Evolutionary conservation across 164 flowering plant species (phyloP), one percentile per base, ranked within the genome.

Genomic region (Chimonanthus praecox): DNA sequence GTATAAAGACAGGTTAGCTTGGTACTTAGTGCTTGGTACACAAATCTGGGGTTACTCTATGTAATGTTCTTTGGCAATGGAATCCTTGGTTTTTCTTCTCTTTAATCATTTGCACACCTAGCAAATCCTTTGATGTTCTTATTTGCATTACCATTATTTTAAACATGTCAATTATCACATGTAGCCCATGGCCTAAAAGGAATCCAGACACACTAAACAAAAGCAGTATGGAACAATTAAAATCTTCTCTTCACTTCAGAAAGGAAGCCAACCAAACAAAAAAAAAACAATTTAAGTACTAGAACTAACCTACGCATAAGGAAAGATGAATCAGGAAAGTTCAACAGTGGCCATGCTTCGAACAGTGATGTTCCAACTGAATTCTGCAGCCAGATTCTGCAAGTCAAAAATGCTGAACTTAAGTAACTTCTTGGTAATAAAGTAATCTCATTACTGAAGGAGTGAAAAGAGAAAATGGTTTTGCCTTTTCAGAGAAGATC

Each of bases 361-460:
- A 82, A 78, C 64, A 84, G 73, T 49, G 94, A 84, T 33, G 91
- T 85, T 54, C 96, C 98, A 47, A 78, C 88, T 94, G 93, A 91
- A 72, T 88, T 88, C 78, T 90, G 98, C 20, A 93, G 84, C 99
- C 99, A 95, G 72, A 95, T 85, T 78, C 99, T 95, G 94, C 78
- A 82, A 77, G 47, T 73, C 70, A 64, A 70, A 33, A 76, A 33
- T 68, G 51, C 70, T 47, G 4, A 47, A 47, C 21, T 47, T 68
- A 47, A 48, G 16, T 54, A 54, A 54, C 60, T 11, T 54, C 16
- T 13, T 54, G 13, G 58, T 15, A 51, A 51, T 51, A 51, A n/a
- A 13, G 16, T 54, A 33, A 33, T 33, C 33, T 33, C 0, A 33
- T 33, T 33, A 33, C 33, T 33, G 33, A 33, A 33, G 33, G 33